Base-by-base conservation (phyloP, 1,139 yeast genomes). In the Taiozyma onychis region DNA sequence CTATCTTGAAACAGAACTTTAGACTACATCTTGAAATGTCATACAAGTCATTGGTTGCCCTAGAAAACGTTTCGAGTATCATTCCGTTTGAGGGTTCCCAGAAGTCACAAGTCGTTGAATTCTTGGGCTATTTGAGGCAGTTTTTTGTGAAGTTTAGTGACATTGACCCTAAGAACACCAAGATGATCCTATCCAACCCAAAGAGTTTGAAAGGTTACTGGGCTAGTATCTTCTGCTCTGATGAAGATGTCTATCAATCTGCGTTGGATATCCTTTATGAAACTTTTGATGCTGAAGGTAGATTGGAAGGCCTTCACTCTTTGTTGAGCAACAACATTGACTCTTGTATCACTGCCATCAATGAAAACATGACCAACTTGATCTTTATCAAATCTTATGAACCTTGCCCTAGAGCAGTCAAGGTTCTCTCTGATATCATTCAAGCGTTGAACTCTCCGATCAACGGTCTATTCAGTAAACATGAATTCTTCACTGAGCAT, bases 181-280 rank as follows among this genome's bases (percentile, higher is more conserved):
- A 74, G 44, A 59, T 62, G 9, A 67, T 79, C 18, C 56, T 81
- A 8, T 55, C 63, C 1, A 69, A 73, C 51, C 57, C 64, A 22
- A 59, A 60, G 10, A 70, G 77, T 7, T 62, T 82, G 48, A 62
- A 65, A 30, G 85, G 90, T 0, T 74, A 83, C 50, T 86, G 91
- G 90, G 76, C 88, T 0, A 81, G 88, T 61, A 69, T 85, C 1
- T 78, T 85, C 50, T 78, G 86, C 1, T 80, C 88, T 0, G 69
- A 73, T 48, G 69, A 69, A 30, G 65, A 65, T 21, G 66, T 81
- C 4, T 81, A 80, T 52, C 90, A 87, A 60, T 77, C 85, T 2
- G 85, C 95, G 1, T 76, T 87, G 16, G 87, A 85, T 55, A 74
- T 89, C 26, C 63, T 90, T 6, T 85, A 86, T 59, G 93, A 88